A percentile compares a stretch with the other conserved stretches of the same genome.
Evolutionary conservation across 345 rosid species (phyloP).

Genomic region (Aegle marmelos): DNA sequence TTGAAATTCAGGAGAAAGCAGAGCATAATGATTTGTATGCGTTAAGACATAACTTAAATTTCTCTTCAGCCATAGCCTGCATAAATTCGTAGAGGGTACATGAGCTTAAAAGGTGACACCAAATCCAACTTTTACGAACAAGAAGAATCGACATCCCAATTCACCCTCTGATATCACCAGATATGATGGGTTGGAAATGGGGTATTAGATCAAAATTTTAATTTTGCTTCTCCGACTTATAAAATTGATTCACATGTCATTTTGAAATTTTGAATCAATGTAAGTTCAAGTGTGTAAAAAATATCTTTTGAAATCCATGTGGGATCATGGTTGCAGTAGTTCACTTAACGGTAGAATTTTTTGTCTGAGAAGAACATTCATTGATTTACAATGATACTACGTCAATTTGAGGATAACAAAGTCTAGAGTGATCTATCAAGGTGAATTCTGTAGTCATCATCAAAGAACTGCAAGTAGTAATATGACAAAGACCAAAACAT

Average conservation of each 20-base stretch:
- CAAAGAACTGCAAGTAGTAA: not conserved
- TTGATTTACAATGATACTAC: not conserved
- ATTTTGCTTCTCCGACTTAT: not conserved
- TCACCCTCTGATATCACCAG: not conserved
- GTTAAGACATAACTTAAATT: constrained; percentile 67
- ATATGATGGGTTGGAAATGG: not conserved
- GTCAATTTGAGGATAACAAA: not conserved
- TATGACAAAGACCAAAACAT: not conserved
- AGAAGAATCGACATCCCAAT: not conserved
- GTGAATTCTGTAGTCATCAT: not conserved
- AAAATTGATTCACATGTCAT: not conserved
- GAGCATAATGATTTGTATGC: constrained; percentile 79
- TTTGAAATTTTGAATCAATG: not conserved
- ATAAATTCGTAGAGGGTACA: not conserved
- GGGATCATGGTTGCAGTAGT: not conserved
- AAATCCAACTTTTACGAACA: not conserved
- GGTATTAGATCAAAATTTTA: not conserved
- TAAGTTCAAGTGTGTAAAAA: not conserved
- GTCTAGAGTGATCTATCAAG: not conserved
- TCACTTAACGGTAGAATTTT: not conserved
- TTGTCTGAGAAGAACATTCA: not conserved
- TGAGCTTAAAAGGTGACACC: not conserved
- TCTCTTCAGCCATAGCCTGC: constrained; percentile 84
- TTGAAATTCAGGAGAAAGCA: constrained; percentile 37
- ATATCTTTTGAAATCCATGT: too few species aligned